A percentile compares a stretch with the other conserved stretches of the same genome.
phyloP scores from a whole-genome alignment of 2,329 filamentous ascomycete genomes.

The Calonectria henricotiae region DNA sequence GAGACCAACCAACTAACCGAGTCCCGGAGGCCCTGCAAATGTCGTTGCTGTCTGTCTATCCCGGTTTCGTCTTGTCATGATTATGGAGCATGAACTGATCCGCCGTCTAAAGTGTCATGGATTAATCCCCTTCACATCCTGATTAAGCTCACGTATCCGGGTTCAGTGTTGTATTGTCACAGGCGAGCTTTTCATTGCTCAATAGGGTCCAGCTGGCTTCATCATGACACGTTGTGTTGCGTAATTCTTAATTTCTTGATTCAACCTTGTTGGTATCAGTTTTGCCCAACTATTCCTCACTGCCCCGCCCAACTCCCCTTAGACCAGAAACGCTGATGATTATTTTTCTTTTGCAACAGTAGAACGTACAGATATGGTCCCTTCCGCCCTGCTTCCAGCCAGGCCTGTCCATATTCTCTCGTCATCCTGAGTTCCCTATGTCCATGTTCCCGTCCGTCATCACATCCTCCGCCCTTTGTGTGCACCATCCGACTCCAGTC shows the following conservation, averaged over 20 bases:
- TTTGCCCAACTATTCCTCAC: constrained; percentile 31
- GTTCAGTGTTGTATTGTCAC: neutral
- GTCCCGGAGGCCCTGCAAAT: constrained; percentile 32
- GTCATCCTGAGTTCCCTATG: constrained; percentile 34
- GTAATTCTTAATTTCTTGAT: constrained; percentile 29
- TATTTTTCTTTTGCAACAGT: constrained; percentile 47
- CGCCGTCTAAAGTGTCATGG: constrained; percentile 10
- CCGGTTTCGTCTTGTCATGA: constrained; percentile 23
- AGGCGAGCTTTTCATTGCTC: neutral
- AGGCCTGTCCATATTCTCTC: constrained; percentile 35
- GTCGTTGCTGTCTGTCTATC: neutral
- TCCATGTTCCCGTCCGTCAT: constrained; percentile 40
- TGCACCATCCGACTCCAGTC: constrained; percentile 44
- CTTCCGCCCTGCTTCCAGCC: constrained; percentile 38
- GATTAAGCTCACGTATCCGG: constrained; percentile 4
- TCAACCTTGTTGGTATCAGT: constrained; percentile 39
- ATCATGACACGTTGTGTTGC: constrained; percentile 23
- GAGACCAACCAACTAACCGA: constrained; percentile 37
- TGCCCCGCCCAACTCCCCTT: constrained; percentile 34
- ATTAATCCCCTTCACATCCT: constrained; percentile 4
- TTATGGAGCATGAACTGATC: constrained; percentile 31
- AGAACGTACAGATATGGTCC: constrained; percentile 51
- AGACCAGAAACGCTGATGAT: constrained; percentile 47
- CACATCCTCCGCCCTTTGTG: constrained; percentile 43
- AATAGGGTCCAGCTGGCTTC: neutral